phyloP scores from a whole-genome alignment of 495 filamentous ascomycete genomes.

The Hyaloscypha variabilis region DNA sequence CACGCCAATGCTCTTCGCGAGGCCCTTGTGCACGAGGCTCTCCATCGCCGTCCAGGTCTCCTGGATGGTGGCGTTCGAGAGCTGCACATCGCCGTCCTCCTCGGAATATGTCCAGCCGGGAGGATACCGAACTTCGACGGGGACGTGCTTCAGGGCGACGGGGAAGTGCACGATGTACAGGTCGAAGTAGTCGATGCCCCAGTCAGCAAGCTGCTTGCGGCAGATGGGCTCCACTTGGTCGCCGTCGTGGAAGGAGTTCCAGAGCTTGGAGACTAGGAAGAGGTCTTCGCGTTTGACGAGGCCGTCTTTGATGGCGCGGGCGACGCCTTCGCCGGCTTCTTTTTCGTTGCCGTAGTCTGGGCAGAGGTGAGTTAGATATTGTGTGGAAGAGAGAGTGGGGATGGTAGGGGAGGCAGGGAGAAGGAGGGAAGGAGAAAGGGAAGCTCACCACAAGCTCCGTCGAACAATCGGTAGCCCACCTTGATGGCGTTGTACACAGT shows the following conservation, averaged over 20 bases:
- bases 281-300: conserved; percentile 85
- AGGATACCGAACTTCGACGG: conserved; percentile 76
- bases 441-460: conserved; percentile 78
- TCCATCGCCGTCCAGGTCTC: conserved; percentile 93
- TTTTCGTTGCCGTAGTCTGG: conserved; percentile 88
- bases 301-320: conserved; percentile 83
- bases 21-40: conserved; percentile 65
- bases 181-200: conserved; percentile 85
- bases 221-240: conserved; percentile 73
- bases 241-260: conserved; percentile 85
- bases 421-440: neutral
- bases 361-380: neutral
- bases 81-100: conserved; percentile 56
- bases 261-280: conserved; percentile 92
- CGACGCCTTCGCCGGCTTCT: conserved; percentile 82
- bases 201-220: conserved; percentile 75
- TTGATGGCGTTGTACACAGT: conserved; percentile 90
- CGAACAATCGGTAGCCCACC: conserved; percentile 82
- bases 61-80: conserved; percentile 73
- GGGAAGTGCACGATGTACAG: conserved; percentile 86
- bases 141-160: conserved; percentile 77
- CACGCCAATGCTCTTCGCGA: conserved; percentile 80
- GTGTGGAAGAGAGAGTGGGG: too few relatives aligned
- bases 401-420: neutral
- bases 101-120: conserved; percentile 70